Conservation (phyloP, 495 filamentous ascomycete species). For the Cudoniella acicularis region DNA sequence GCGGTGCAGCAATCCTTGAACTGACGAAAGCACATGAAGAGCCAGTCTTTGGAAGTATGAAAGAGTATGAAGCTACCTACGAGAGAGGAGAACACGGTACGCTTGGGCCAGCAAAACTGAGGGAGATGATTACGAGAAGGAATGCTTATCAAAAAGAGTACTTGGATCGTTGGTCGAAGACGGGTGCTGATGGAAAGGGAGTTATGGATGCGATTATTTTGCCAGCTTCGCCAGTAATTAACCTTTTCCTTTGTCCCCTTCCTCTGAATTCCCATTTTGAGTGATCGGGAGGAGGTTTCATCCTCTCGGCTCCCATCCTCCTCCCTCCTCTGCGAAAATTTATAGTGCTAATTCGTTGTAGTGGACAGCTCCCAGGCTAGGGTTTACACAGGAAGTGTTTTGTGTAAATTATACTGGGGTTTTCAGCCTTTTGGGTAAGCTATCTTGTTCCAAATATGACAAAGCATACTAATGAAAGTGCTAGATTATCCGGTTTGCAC, state of each 20-base stretch:
- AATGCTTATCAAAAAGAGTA: slow-evolving; percentile 53
- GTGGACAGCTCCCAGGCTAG: slow-evolving; percentile 24
- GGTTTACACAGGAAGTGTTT: slow-evolving; percentile 23
- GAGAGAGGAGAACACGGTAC: slow-evolving; percentile 19
- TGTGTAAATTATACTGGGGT: slow-evolving; percentile 25
- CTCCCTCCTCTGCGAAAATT: too few relatives aligned
- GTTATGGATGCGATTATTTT: slow-evolving; percentile 30
- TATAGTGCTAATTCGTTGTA: too few relatives aligned
- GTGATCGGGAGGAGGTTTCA: too few relatives aligned
- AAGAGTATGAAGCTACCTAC: slow-evolving; percentile 19
- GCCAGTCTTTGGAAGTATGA: slow-evolving; percentile 39
- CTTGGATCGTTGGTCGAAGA: slow-evolving; percentile 51
- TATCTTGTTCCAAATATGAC: not conserved
- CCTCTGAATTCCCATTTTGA: too few relatives aligned
- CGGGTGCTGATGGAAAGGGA: slow-evolving; percentile 22
- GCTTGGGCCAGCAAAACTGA: slow-evolving; percentile 20
- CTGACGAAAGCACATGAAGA: slow-evolving; percentile 46
- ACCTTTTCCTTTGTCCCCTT: too few relatives aligned
- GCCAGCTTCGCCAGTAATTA: too few relatives aligned
- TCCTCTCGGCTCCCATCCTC: too few relatives aligned
- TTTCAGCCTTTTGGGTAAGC: slow-evolving; percentile 23
- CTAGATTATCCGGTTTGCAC: slow-evolving; percentile 25
- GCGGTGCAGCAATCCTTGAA: slow-evolving; percentile 50
- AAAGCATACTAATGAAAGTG: slow-evolving; percentile 4
- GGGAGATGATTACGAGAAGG: slow-evolving; percentile 34